Evolutionary conservation across 1,139 yeast genomes (phyloP).

Genomic region (Hanseniaspora sp.): DNA sequence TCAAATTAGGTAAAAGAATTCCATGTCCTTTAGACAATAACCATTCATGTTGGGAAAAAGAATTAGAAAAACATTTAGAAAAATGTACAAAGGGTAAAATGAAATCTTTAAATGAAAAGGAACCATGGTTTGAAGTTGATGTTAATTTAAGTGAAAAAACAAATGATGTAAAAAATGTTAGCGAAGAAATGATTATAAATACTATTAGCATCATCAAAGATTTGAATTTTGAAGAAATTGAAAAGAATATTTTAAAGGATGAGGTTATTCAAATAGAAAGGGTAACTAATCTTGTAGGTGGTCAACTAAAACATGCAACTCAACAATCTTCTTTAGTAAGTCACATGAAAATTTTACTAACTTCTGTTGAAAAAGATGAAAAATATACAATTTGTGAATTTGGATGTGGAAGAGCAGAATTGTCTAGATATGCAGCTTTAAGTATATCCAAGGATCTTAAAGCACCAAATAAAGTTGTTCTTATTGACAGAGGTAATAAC

Average conservation of each 20-base stretch:
- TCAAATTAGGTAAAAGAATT: slow-evolving; percentile 33
- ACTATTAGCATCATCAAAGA: slow-evolving; percentile 32
- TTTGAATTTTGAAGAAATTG: slow-evolving; percentile 21
- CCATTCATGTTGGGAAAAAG: slow-evolving; percentile 60
- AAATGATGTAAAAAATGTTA: neutral
- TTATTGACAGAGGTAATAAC: slow-evolving; percentile 68
- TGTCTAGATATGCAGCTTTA: slow-evolving; percentile 51
- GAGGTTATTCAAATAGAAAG: slow-evolving; percentile 27
- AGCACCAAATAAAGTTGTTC: slow-evolving; percentile 34
- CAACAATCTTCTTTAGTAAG: slow-evolving; percentile 79
- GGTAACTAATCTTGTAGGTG: slow-evolving; percentile 36
- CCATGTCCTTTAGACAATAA: slow-evolving; percentile 69
- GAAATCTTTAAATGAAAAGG: slow-evolving; percentile 34
- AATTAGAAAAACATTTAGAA: slow-evolving; percentile 44
- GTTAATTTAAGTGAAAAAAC: slow-evolving; percentile 21
- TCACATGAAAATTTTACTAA: slow-evolving; percentile 39
- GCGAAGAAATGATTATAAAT: slow-evolving; percentile 18
- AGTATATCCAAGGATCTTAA: slow-evolving; percentile 16
- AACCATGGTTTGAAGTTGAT: slow-evolving; percentile 21
- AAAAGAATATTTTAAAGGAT: slow-evolving; percentile 22
- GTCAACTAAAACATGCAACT: slow-evolving; percentile 59
- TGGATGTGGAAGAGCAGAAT: slow-evolving; percentile 85
- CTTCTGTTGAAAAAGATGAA: slow-evolving; percentile 32
- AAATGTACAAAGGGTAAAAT: slow-evolving; percentile 46
- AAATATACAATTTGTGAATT: slow-evolving; percentile 47